Percentiles rank a stretch among this genome's conserved stretches.
These are phyloP conservation scores for Phytophthora rubi DNA, from an alignment of 352 stramenopile genomes.

Conservation along the genomic window DNA sequence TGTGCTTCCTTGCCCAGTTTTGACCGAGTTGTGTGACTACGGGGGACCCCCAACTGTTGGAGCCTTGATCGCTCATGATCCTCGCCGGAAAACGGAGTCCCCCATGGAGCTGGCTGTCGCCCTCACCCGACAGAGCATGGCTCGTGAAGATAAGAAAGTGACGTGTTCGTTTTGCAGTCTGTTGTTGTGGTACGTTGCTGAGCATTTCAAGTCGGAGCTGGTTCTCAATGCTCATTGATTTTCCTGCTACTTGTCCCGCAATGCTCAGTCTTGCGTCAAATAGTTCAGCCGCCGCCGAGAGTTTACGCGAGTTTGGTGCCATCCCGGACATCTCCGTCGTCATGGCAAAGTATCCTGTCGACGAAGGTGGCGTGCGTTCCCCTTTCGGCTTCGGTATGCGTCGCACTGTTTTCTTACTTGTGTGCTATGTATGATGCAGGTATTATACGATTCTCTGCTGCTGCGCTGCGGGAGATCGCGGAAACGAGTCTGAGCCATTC, in stretches of 20 bases:
- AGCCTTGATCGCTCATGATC: slow-evolving; percentile 39
- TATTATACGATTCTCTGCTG: slow-evolving; percentile 71
- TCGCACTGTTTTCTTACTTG: slow-evolving; percentile 4
- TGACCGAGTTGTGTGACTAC: slow-evolving; percentile 70
- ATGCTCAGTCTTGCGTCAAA: slow-evolving; percentile 55
- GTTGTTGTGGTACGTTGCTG: slow-evolving; percentile 58
- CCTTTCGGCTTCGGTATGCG: neutral
- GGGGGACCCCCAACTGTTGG: slow-evolving; percentile 46
- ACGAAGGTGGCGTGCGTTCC: slow-evolving; percentile 50
- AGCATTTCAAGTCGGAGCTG: neutral
- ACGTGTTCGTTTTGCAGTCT: slow-evolving; percentile 67
- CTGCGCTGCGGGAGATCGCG: slow-evolving; percentile 63
- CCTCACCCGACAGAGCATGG: slow-evolving; percentile 62
- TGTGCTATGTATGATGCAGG: slow-evolving; percentile 26
- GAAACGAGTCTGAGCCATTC: slow-evolving; percentile 63
- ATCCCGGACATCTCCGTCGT: slow-evolving; percentile 75
- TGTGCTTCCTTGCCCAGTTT: slow-evolving; percentile 35
- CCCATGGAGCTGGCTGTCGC: slow-evolving; percentile 53
- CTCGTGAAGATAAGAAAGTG: slow-evolving; percentile 78
- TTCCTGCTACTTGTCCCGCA: neutral
- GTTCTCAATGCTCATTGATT: slow-evolving; percentile 1
- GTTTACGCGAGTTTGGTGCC: slow-evolving; percentile 52
- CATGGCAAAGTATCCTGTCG: slow-evolving; percentile 76
- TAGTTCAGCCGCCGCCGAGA: slow-evolving; percentile 46
- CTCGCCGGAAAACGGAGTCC: slow-evolving; percentile 25